Conservation (phyloP, 768 basidiomycete genomes). For the Auricularia sp. region DNA sequence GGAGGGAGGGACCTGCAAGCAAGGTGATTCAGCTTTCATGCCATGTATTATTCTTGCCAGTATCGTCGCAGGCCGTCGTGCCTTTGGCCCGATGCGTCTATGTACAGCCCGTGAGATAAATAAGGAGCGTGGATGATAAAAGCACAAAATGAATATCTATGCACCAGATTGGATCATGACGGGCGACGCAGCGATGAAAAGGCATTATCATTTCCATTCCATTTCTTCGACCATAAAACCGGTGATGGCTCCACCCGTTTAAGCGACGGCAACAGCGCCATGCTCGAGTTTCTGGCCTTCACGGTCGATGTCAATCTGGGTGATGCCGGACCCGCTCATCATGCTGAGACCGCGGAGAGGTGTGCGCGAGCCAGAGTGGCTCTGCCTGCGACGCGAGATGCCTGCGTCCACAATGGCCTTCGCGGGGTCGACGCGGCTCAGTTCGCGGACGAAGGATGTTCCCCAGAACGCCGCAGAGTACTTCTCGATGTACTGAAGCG, state of each 20-base stretch:
- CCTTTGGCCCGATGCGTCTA: too few species aligned
- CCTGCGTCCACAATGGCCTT: not conserved
- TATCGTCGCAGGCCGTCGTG: too few species aligned
- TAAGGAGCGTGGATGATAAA: too few species aligned
- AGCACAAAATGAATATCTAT: too few species aligned
- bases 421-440: slow-evolving; percentile 31
- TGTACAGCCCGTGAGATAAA: too few species aligned
- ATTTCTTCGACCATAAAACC: not conserved
- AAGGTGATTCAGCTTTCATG: too few species aligned
- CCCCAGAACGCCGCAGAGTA: slow-evolving; percentile 93
- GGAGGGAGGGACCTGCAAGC: too few species aligned
- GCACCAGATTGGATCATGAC: too few species aligned
- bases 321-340: not conserved
- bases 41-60: too few species aligned
- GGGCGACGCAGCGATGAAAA: not conserved
- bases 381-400: not conserved
- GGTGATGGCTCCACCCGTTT: too few species aligned
- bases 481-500: slow-evolving; percentile 68
- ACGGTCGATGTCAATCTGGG: not conserved
- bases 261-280: not conserved
- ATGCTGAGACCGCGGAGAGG: not conserved
- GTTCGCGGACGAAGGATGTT: slow-evolving; percentile 79
- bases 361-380: not conserved
- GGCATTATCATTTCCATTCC: not conserved
- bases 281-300: not conserved